Base-by-base conservation (phyloP, 805 yeast species). In the Schwanniomyces occidentalis region DNA sequence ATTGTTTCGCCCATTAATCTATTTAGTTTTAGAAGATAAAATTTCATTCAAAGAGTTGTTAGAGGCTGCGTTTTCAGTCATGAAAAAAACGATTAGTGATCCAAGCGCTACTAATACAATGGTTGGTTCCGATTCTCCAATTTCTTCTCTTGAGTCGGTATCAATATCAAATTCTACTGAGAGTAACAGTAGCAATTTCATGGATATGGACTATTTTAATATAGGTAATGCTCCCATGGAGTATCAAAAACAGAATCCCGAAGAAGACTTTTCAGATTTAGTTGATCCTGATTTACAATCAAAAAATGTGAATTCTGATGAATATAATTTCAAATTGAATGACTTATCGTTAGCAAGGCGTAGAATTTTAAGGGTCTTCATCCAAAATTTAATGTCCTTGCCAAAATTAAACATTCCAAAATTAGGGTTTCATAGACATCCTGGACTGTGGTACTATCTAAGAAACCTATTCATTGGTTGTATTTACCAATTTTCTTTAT, bases 391-490 rank as follows among this genome's bases (percentile, higher is more conserved):
- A 16, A 48, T 56, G 3, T 27, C 60, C 4, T 27, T 63, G 4
- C 69, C 70, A 6, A 63, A 64, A 38, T 41, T 62, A 28, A 52
- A 52, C 30, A 55, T 63, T 18, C 69, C 69, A 3, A 62, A 60
- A 23, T 35, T 65, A 22, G 60, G 61, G 5, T 60, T 53, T 18
- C 63, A 61, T 38, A 52, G 71, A 37, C 71, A 65, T 40, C 65
- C 69, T 2, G 71, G 72, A 0, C 57, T 56, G 44, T 64, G 69
- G 69, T 65, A 51, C 41, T 63, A 60, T 36, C 37, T 65, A 30
- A 43, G 72, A 29, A 63, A 61, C 31, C 28, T 56, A 24, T 48
- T 61, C 24, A 45, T 51, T 22, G 70, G 66, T 4, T 54, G 53
- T 40, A 41, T 61, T 20, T 42, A 42, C 34, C 55, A 56, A 38